Base-by-base conservation (phyloP, 164 flowering plant genomes). In the Vitis vinifera region DNA sequence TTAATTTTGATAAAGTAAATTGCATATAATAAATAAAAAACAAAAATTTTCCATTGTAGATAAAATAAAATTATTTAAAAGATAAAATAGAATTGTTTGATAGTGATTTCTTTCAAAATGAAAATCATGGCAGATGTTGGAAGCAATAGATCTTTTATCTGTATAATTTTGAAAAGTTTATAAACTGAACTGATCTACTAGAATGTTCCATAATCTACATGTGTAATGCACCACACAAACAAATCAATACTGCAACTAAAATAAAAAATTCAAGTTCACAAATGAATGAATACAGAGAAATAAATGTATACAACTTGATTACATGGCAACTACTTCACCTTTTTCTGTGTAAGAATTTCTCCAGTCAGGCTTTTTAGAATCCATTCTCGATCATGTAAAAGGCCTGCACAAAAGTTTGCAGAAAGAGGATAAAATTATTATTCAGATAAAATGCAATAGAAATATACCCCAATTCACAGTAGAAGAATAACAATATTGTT, bases 291-390 rank as follows among this genome's bases (percentile, higher is more conserved):
- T 5, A 12, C 13, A 49, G 17, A 16, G 11, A 30, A 31, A 17
- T 17, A 57, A 19, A 59, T 59, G 55, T 27, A 31, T 61, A 52
- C 47, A 11, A 9, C 13, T 12, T 15, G 8, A n/a, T 12, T 27
- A 3, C 51, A 9, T 17, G 3, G 13, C 13, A 70, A 55, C 55
- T 55, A 55, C 23, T 37, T 65, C 49, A 95, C 99, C 98, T 87
- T 90, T 77, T 95, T 95, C 78, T 91, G 99, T 15, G 97, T 91
- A 72, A 95, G 96, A 72, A 91, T 80, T 80, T 95, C 99, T 61
- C 99, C 99, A 77, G 78, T 80, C 9, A 77, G 74, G 73, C 97
- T 87, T 85, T 77, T 85, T 56, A 95, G 88, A 66, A 93, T 71
- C 99, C 99, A 95, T 75, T 91, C 97, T 58, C 98, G 87, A 76